phyloP scores from a whole-genome alignment of 1,139 yeast species.

The Hemisphaericaspora xylofermentans region DNA sequence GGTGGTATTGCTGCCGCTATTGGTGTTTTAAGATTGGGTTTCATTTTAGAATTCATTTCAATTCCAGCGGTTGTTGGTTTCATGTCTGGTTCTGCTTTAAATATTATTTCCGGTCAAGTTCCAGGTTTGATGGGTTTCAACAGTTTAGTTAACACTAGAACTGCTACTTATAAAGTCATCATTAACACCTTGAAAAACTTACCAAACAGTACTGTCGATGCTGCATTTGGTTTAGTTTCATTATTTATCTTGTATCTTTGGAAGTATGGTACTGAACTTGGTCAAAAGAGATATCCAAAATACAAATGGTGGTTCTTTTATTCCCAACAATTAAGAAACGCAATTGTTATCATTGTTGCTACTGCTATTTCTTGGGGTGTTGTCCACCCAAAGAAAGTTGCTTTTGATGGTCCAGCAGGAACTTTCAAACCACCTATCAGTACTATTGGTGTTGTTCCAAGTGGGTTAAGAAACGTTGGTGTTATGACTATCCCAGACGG shows the following conservation, averaged over 20 bases:
- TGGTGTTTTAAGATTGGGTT: slow-evolving; percentile 83
- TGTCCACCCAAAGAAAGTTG: slow-evolving; percentile 66
- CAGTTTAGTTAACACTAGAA: slow-evolving; percentile 67
- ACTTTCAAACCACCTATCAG: slow-evolving; percentile 50
- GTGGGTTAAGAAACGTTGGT: slow-evolving; percentile 78
- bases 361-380: slow-evolving; percentile 71
- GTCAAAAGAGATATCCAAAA: slow-evolving; percentile 67
- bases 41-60: slow-evolving; percentile 84
- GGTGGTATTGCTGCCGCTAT: slow-evolving; percentile 83
- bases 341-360: slow-evolving; percentile 74
- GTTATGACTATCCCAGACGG: slow-evolving; percentile 67
- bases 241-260: slow-evolving; percentile 67
- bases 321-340: slow-evolving; percentile 74
- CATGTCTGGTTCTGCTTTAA: slow-evolving; percentile 92
- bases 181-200: slow-evolving; percentile 72
- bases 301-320: slow-evolving; percentile 63
- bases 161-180: slow-evolving; percentile 65
- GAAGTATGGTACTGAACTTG: slow-evolving; percentile 56
- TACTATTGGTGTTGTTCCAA: slow-evolving; percentile 75
- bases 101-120: slow-evolving; percentile 78
- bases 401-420: slow-evolving; percentile 32
- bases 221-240: slow-evolving; percentile 84
- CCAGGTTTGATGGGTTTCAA: slow-evolving; percentile 83
- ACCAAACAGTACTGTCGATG: slow-evolving; percentile 67
- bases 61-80: slow-evolving; percentile 93